Evolutionary conservation across 2,329 filamentous ascomycete species (phyloP).

Genomic region (Pyrenophora graminea): DNA sequence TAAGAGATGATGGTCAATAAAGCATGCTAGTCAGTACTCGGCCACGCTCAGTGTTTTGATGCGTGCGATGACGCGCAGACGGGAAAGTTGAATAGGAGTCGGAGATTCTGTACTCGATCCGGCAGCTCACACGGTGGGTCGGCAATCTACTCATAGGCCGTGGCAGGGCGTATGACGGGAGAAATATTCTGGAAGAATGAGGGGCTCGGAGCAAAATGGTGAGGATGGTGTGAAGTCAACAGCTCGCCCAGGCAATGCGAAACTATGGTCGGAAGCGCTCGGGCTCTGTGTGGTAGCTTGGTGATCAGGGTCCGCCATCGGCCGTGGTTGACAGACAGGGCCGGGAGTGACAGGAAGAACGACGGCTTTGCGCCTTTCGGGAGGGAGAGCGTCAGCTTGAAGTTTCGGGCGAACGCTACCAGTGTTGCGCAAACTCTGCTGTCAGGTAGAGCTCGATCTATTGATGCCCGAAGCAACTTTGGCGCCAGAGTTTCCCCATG

Average conservation of each 20-base stretch:
- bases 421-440: slow-evolving; percentile 17
- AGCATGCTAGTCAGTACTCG: slow-evolving; percentile 12
- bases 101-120: slow-evolving; percentile 11
- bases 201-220: slow-evolving; percentile 19
- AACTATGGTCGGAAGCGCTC: slow-evolving; percentile 15
- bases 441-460: slow-evolving; percentile 7
- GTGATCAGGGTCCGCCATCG: slow-evolving; percentile 11
- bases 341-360: slow-evolving; percentile 17
- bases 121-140: slow-evolving; percentile 28
- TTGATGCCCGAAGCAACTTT: slow-evolving; percentile 19
- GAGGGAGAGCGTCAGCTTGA: slow-evolving; percentile 12
- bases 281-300: slow-evolving; percentile 8
- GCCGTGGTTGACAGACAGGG: slow-evolving; percentile 20
- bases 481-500: slow-evolving; percentile 13
- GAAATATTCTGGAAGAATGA: slow-evolving; percentile 42
- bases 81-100: slow-evolving; percentile 9
- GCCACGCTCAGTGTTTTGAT: too few species aligned
- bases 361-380: slow-evolving; percentile 16
- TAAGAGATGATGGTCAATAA: slow-evolving; percentile 7
- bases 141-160: slow-evolving; percentile 38
- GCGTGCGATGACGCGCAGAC: background rate
- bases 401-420: slow-evolving; percentile 14
- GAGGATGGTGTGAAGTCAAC: slow-evolving; percentile 16
- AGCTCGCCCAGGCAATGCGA: slow-evolving; percentile 20
- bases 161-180: slow-evolving; percentile 30